Conservation (phyloP, 495 filamentous ascomycete species). For the Penicillium maclennaniae region DNA sequence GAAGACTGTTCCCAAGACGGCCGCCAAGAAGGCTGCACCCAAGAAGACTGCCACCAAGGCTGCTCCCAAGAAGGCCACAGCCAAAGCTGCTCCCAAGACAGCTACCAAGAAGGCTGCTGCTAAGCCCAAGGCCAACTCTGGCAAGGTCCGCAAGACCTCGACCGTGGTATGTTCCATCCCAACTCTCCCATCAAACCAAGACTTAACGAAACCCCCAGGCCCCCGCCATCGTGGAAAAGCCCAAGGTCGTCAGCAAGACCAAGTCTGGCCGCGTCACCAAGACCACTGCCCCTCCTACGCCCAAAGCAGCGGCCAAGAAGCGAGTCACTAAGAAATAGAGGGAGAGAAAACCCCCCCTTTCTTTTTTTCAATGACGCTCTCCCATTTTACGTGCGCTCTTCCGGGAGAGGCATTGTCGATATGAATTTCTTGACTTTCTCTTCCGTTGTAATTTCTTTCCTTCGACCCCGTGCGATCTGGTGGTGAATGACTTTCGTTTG, state of each 20-base stretch:
- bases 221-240: conserved; percentile 67
- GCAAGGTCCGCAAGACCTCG: conserved; percentile 51
- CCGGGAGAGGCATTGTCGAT: conserved; percentile 14
- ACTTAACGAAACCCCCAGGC: conserved; percentile 35
- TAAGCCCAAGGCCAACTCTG: conserved; percentile 50
- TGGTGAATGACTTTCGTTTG: conserved; percentile 29
- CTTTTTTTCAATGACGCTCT: conserved; percentile 20
- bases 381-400: conserved; percentile 31
- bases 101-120: conserved; percentile 31
- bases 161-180: conserved; percentile 34
- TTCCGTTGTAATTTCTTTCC: conserved; percentile 31
- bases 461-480: conserved; percentile 22
- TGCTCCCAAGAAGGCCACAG: conserved; percentile 31
- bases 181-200: not conserved
- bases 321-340: conserved; percentile 58
- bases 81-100: conserved; percentile 37
- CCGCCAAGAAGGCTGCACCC: conserved; percentile 41
- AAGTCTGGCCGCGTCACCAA: conserved; percentile 90
- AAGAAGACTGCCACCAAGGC: conserved; percentile 30
- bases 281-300: conserved; percentile 42
- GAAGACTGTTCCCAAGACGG: conserved; percentile 46
- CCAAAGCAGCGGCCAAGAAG: conserved; percentile 58
- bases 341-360: conserved; percentile 1
- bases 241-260: conserved; percentile 74
- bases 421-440: conserved; percentile 8